Evolutionary conservation across 352 stramenopile genomes (phyloP), one percentile per base, ranked within the genome.

Genomic region (Pythium biforme): DNA sequence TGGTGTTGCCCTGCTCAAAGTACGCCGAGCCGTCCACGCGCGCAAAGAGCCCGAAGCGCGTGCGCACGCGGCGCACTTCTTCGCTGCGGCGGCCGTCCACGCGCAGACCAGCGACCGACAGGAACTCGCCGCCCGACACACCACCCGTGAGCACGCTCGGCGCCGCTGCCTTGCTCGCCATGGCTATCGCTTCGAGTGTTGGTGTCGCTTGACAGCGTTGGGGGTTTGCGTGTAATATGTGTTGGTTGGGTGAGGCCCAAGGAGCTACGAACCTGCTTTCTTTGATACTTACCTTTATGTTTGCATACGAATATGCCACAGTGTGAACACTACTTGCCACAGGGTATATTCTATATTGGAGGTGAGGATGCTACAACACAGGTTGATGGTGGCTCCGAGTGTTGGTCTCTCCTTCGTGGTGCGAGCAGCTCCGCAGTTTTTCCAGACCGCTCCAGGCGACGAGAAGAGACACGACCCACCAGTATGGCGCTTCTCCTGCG

Each of bases 1-100:
- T 96, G 57, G 88, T 96, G 71, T 95, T 92, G 46, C 89, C 89
- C 73, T 96, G 87, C 59, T 96, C 84, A 48, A 88, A 82, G 68
- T 95, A 95, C 22, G 83, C 76, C 10, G 89, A 97, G 14, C 89
- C 89, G 66, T 97, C 89, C 41, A 92, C 86, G 55, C 86, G 82
- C 66, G 79, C 78, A 66, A 96, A 93, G 39, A 95, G 77, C 1
- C 89, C 89, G 58, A 97, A 88, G 22, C 80, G 79, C 63, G 80
- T 86, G 65, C 87, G 81, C 33, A 97, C 74, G 62, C 88, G 84
- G 7, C 89, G 86, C 50, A 94, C 80, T 50, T 97, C 89, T 23
- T 95, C 73, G 19, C 81, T 86, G 41, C 89, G 86, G 9, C 89
- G 83, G 0, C 89, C 89, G 53, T 97, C 89, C 7, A 91, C 76